A percentile compares a stretch with the other conserved stretches of the same genome.
These are phyloP conservation scores for Pseudonitzschia multistriata DNA, from an alignment of 108 stramenopile species.

Conservation along the genomic window DNA sequence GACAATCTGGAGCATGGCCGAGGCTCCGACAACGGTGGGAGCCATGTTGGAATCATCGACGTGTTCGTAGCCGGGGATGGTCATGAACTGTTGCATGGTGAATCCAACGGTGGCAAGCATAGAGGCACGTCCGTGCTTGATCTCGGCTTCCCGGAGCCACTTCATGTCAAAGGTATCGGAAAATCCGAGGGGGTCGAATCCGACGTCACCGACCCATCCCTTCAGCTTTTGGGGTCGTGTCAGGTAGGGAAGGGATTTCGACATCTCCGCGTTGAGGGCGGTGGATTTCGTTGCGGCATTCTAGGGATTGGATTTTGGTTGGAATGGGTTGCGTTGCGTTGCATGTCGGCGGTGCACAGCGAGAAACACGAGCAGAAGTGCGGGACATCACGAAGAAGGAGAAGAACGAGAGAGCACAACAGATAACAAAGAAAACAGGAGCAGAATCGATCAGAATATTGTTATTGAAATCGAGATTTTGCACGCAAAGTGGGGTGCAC, in stretches of 20 bases:
- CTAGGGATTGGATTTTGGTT: neutral
- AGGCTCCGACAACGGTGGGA: constrained; percentile 62
- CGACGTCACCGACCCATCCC: constrained; percentile 83
- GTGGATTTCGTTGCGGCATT: constrained; percentile 10
- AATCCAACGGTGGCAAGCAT: constrained; percentile 93
- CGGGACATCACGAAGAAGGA: neutral
- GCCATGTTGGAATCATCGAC: constrained; percentile 86
- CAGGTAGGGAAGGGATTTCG: constrained; percentile 82
- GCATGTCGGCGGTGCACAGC: no score
- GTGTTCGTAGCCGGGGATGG: constrained; percentile 77
- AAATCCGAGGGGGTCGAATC: constrained; percentile 92
- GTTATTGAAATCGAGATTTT: no score
- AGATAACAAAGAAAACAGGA: neutral
- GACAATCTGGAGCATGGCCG: constrained; percentile 90
- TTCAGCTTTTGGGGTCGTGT: constrained; percentile 59
- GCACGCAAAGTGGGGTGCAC: no score
- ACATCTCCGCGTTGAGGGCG: constrained; percentile 80
- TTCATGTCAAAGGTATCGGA: constrained; percentile 92
- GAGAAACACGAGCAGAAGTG: constrained; percentile 22
- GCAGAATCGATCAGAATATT: neutral
- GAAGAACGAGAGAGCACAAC: neutral
- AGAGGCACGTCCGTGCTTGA: constrained; percentile 94
- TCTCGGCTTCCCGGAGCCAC: constrained; percentile 95
- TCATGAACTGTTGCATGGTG: constrained; percentile 69
- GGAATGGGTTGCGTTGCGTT: neutral